Conservation (phyloP, 352 stramenopile species). For the Globisporangium ultimum region DNA sequence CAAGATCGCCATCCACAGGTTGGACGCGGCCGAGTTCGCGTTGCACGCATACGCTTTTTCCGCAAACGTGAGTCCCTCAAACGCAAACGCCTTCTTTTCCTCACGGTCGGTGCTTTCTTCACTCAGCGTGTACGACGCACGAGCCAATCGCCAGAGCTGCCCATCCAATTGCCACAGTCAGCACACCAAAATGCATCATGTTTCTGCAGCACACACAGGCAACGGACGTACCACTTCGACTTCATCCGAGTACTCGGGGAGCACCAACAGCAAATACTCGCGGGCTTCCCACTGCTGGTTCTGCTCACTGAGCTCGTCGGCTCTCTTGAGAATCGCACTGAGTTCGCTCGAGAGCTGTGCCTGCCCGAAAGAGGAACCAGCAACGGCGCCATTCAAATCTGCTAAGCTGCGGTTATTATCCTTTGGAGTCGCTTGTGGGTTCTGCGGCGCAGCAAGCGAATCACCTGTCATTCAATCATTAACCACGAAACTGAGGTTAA, state of each 20-base stretch:
- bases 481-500: background rate
- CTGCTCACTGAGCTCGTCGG: constrained; percentile 51
- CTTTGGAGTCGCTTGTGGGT: background rate
- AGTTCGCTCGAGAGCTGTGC: constrained; percentile 21
- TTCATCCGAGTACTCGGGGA: constrained; percentile 31
- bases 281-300: constrained; percentile 35
- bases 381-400: constrained; percentile 12
- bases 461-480: background rate
- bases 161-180: background rate
- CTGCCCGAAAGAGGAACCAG: constrained; percentile 14
- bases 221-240: constrained; percentile 39
- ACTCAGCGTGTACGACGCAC: constrained; percentile 57
- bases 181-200: background rate
- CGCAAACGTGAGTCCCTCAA: constrained; percentile 47
- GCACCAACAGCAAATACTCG: constrained; percentile 37
- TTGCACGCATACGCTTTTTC: constrained; percentile 50
- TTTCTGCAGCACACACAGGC: background rate
- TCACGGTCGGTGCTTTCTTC: constrained; percentile 33
- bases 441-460: background rate
- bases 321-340: constrained; percentile 25
- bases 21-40: constrained; percentile 42
- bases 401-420: constrained; percentile 10
- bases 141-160: constrained; percentile 62
- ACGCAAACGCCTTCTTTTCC: constrained; percentile 55
- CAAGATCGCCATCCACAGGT: constrained; percentile 81